phyloP scores from a whole-genome alignment of 139 green algal species.

The Haematococcus sp. region DNA sequence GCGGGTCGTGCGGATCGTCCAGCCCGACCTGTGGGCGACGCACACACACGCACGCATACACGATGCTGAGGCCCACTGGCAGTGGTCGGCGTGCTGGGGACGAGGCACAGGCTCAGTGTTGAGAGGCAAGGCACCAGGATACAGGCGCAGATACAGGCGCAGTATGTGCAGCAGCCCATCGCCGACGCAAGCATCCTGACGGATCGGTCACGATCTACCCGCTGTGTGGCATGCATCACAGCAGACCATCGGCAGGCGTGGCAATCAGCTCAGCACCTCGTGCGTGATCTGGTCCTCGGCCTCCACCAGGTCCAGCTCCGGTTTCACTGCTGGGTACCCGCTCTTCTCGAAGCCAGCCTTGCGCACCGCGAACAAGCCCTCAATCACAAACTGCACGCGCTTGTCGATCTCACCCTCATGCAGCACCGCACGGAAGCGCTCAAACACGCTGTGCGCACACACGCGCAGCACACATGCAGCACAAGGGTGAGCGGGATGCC shows the following conservation, averaged over 20 bases:
- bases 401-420: conserved; percentile 89
- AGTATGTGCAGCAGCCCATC: too few relatives aligned
- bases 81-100: not conserved
- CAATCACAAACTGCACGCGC: conserved; percentile 90
- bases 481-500: too few relatives aligned
- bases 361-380: conserved; percentile 87
- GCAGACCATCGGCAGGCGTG: too few relatives aligned
- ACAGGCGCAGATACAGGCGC: too few relatives aligned
- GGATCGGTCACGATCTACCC: too few relatives aligned
- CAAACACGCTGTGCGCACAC: conserved; percentile 70
- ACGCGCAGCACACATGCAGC: not conserved
- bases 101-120: too few relatives aligned
- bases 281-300: conserved; percentile 96
- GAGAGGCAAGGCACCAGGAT: too few relatives aligned
- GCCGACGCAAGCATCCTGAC: too few relatives aligned
- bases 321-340: conserved; percentile 63
- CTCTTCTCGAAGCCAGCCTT: conserved; percentile 78
- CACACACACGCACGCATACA: not conserved
- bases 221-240: too few relatives aligned
- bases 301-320: conserved; percentile 93
- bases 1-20: conserved; percentile 50
- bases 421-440: conserved; percentile 86
- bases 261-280: conserved; percentile 49
- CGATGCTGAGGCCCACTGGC: not conserved
- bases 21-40: not conserved